Percentiles rank a stretch among this genome's conserved stretches.
Evolutionary conservation across 257 asterid species (phyloP).

Genomic region (Marsdenia floribunda): DNA sequence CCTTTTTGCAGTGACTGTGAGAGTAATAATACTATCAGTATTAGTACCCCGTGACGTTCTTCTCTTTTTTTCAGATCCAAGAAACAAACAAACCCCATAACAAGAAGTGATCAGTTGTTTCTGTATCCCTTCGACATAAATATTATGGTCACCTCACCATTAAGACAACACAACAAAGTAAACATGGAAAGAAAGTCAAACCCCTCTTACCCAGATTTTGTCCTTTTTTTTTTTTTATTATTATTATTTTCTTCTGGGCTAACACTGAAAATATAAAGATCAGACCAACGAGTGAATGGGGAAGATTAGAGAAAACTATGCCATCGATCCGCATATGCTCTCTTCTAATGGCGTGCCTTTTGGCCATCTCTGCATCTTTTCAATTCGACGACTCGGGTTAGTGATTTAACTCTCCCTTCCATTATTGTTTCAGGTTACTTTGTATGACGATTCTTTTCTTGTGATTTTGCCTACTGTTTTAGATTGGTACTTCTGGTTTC

Average conservation of each 20-base stretch:
- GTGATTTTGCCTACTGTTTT: background rate
- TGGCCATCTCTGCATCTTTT: slow-evolving; percentile 35
- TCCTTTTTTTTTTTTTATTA: too few relatives aligned
- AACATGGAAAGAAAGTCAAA: background rate
- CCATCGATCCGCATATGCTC: slow-evolving; percentile 20
- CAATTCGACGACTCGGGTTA: slow-evolving; percentile 35
- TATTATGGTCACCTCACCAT: too few relatives aligned
- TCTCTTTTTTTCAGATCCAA: too few relatives aligned
- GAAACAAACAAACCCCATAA: too few relatives aligned
- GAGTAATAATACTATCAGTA: too few relatives aligned
- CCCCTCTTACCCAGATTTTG: too few relatives aligned
- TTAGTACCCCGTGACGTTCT: too few relatives aligned
- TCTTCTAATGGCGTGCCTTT: slow-evolving; percentile 31
- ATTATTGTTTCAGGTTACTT: background rate
- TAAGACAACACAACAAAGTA: too few relatives aligned
- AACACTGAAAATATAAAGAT: background rate
- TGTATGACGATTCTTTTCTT: background rate
- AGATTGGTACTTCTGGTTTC: slow-evolving; percentile 49
- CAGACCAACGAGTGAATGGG: background rate
- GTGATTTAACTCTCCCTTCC: background rate
- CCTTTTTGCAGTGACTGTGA: background rate
- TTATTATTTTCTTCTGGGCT: too few relatives aligned
- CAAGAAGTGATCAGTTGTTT: too few relatives aligned
- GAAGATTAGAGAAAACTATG: background rate
- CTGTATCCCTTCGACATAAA: too few relatives aligned